Evolutionary conservation across 2,329 filamentous ascomycete genomes (phyloP), one percentile per base, ranked within the genome.

Genomic region (Apiospora aurea): DNA sequence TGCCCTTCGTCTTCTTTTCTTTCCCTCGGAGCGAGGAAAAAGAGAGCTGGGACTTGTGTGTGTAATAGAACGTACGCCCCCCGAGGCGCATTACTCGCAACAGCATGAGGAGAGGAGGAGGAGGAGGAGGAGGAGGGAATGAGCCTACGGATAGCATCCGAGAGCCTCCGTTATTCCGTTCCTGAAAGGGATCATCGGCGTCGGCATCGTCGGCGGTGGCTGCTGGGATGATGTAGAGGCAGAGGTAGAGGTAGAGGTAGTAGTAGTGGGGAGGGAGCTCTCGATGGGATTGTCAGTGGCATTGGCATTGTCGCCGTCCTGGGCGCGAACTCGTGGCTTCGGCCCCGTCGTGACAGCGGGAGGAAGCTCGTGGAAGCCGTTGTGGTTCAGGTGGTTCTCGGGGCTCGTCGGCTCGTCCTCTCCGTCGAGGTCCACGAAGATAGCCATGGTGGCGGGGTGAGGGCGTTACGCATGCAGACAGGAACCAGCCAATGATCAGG

Each of bases 101-200:
- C 18, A 34, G 53, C 53, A 51, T 29, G 53, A 41, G 29, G 69
- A 71, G 71, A 75, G 72, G 72, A 75, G 71, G 71, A 75, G 72
- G 72, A 75, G 77, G 71, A 75, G 72, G 72, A 75, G 71, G 71
- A 75, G 72, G 72, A 75, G 77, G 78, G 77, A 77, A 78, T 78
- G 79, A 80, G 85, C 87, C 86, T 89, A 92, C 90, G 90, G 90
- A 86, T 92, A 92, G 84, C 89, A 91, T 81, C 88, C 88, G 81
- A 92, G 82, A 80, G 89, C 88, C 79, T 87, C 86, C 75, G 89
- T 88, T 82, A 91, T 87, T 76, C 85, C 84, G 83, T 88, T 90
- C 80, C 85, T 81, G 77, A 91, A 91, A 71, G 84, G 87, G 78
- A 86, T 85, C 76, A 78, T n/a, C 21, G 68, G 66, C 41, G 46